Base-by-base conservation (phyloP, 331 rosid species). In the Pyracantha coccinea region DNA sequence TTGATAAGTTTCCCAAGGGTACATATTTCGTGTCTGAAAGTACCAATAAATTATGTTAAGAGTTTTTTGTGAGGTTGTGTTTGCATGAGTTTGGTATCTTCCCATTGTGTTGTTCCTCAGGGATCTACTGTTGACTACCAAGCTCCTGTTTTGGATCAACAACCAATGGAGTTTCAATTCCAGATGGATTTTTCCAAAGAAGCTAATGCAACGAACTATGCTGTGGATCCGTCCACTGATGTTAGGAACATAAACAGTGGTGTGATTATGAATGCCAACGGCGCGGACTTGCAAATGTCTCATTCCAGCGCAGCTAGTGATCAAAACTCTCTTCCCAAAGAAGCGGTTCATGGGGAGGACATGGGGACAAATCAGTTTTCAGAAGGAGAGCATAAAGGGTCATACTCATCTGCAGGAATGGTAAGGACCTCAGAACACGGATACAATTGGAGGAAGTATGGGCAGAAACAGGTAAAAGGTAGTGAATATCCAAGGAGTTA, bases 401-500 rank as follows among this genome's bases (percentile, higher is more conserved):
- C 80, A 55, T 61, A 79, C 63, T 69, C 83, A 79, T 76, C 84
- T 11, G 45, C 68, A 7, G 92, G 87, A 81, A 67, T 73, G 52
- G 77, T 23, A 33, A 91, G 88, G 77, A 86, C 88, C 73, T 81
- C 90, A 75, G 94, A 88, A 72, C 14, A 38, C 14, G 45, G 45
- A 38, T 38, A 38, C 45, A 38, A 38, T 38, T 38, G 45, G 45
- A 38, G 96, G 61, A 93, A 93, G 81, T 93, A 93, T 75, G 98
- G 98, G 27, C 98, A 93, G 72, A 93, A 93, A 76, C 97, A 91
- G 83, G 98, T 93, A 1, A 93, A 91, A 76, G 97, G 98, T 8
- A 89, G 97, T 66, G 97, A 91, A 81, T 93, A 87, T 83, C 98
- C 97, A 5, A 87, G 98, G 73, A 93, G 98, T 82, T 93, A 93